These are phyloP conservation scores for Solanum clarkiae DNA, from an alignment of 257 asterid genomes.

Conservation along the genomic window DNA sequence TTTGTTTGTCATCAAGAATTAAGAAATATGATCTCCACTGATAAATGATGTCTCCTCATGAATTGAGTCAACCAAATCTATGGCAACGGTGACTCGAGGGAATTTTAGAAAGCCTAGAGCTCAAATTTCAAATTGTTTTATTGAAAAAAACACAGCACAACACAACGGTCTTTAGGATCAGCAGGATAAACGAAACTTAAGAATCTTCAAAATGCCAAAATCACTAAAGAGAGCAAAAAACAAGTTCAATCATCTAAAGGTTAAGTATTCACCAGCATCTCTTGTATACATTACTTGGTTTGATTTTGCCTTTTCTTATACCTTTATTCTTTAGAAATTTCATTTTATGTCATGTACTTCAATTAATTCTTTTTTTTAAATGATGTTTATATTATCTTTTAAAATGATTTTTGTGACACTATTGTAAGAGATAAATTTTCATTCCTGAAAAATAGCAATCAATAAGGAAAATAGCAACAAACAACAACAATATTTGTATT, in stretches of 20 bases:
- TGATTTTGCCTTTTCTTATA: neutral
- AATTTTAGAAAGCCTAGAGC: constrained; percentile 4
- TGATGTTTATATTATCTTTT: neutral
- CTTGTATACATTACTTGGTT: neutral
- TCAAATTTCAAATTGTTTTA: neutral
- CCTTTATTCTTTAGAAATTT: neutral
- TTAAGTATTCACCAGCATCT: neutral
- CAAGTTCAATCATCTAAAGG: neutral
- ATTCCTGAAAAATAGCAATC: too few species aligned
- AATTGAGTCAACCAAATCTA: neutral
- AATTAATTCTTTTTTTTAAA: neutral
- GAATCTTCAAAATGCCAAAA: constrained; percentile 4
- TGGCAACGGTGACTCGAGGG: neutral
- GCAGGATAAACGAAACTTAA: constrained; percentile 4
- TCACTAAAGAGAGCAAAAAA: neutral
- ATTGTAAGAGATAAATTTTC: too few species aligned
- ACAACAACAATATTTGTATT: too few species aligned
- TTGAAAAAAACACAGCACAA: neutral
- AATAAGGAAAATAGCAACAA: too few species aligned
- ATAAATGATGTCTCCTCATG: neutral
- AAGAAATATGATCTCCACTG: neutral
- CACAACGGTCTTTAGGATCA: constrained; percentile 9
- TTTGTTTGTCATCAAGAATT: too few species aligned
- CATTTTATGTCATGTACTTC: neutral
- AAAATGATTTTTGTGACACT: neutral